Conservation (phyloP, 441 rosid species). For the Dalechampia spathulata region DNA sequence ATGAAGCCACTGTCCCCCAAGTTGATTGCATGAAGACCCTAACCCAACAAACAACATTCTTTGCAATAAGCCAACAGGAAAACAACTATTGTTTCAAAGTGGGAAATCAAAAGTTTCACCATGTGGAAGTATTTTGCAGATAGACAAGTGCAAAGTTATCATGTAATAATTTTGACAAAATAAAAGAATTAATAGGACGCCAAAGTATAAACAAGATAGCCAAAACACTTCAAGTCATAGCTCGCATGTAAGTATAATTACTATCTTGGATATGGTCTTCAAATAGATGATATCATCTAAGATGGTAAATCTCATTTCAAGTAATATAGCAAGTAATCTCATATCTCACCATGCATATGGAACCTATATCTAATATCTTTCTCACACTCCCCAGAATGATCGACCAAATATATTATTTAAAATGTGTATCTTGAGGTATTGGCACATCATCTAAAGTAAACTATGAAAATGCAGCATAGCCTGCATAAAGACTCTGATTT, state of each 20-base stretch:
- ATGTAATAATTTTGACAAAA: neutral
- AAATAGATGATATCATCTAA: neutral
- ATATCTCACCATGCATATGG: too few relatives aligned
- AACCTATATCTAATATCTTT: too few relatives aligned
- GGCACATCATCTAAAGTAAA: neutral
- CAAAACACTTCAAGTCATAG: too few relatives aligned
- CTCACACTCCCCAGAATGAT: too few relatives aligned
- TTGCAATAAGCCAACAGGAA: neutral
- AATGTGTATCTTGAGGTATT: too few relatives aligned
- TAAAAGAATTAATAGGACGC: too few relatives aligned
- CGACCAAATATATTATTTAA: too few relatives aligned
- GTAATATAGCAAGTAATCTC: too few relatives aligned
- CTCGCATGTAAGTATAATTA: neutral
- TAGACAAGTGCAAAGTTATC: neutral
- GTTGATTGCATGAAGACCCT: constrained; percentile 70
- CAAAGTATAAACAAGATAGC: too few relatives aligned
- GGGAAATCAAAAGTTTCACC: neutral
- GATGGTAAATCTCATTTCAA: neutral
- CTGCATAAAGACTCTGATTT: neutral
- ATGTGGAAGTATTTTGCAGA: neutral
- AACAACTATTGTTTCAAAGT: too few relatives aligned
- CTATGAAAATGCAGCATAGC: neutral
- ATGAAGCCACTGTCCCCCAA: constrained; percentile 91
- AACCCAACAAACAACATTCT: constrained; percentile 4
- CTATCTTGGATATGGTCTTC: neutral